Base-by-base conservation (phyloP, 2,329 filamentous ascomycete genomes). In the Epichloe hybrida region DNA sequence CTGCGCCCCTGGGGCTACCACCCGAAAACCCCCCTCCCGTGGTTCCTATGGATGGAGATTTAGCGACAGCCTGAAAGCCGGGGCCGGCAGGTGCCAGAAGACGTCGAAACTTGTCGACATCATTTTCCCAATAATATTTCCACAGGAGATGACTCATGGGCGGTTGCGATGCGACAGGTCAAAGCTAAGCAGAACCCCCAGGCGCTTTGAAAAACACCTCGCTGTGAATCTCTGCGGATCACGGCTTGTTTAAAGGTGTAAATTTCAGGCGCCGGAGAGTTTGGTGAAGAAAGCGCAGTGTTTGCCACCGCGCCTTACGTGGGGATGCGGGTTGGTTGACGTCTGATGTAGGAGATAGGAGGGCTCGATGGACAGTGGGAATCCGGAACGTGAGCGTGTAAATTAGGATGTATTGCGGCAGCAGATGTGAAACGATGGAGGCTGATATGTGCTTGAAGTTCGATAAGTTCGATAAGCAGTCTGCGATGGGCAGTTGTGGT, bases 41-140 rank as follows among this genome's bases (percentile, higher is more conserved):
- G 4, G 23, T 62, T 48, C 66, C 68, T 72, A 69, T 56, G 27
- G 65, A 70, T 6, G 76, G 70, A 61, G 74, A 79, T 67, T 77
- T 80, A 62, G 76, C 68, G 53, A 72, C 64, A 53, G 71, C 63
- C 59, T 79, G 78, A 55, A 74, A 64, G 63, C 72, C 76, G 66
- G 76, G 76, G 64, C 76, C 75, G 70, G 84, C 76, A 67, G 80
- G 81, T 64, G 83, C 83, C 78, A 98, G 79, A 65, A 94, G 80
- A 74, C 84, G 85, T 73, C 86, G 85, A 79, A 98, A 97, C 66
- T 75, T 82, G 68, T 95, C 90, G 81, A 95, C 86, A 81, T 98
- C 89, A 79, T 96, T 87, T 81, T 96, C 86, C 76, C 94, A 85
- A 69, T 91, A 97, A 68, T 81, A 88, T 79, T 89, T 90, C 91